These are phyloP conservation scores for Cercophora samala DNA, from an alignment of 495 filamentous ascomycete species.

Conservation along the genomic window DNA sequence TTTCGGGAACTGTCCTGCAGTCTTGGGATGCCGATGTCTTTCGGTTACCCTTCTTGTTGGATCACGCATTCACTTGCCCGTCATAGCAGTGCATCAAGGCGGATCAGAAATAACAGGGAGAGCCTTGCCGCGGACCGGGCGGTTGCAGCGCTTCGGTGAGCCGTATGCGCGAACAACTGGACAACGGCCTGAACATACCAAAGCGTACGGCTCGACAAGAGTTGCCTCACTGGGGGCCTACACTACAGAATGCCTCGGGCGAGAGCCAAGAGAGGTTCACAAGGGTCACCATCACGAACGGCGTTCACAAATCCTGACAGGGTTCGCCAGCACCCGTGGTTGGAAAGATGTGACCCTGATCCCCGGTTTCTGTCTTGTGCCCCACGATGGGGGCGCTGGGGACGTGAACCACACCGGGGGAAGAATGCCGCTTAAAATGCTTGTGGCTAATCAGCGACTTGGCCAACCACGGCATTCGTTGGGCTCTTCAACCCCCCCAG, in stretches of 20 bases:
- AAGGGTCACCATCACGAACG: slow-evolving; percentile 22
- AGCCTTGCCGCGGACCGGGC: slow-evolving; percentile 9
- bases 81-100: not conserved
- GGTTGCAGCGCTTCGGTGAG: slow-evolving; percentile 1
- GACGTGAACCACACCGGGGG: slow-evolving; percentile 6
- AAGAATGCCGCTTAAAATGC: slow-evolving; percentile 27
- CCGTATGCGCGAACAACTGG: not conserved
- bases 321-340: slow-evolving; percentile 34
- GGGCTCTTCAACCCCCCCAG: not conserved
- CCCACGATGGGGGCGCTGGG: slow-evolving; percentile 22
- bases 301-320: slow-evolving; percentile 21
- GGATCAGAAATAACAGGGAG: not conserved
- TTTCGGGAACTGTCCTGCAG: not conserved
- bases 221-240: not conserved
- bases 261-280: not conserved
- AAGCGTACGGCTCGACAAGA: slow-evolving; percentile 4
- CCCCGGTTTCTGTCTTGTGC: slow-evolving; percentile 34
- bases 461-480: not conserved
- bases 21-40: not conserved
- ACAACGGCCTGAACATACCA: not conserved
- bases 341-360: slow-evolving; percentile 37
- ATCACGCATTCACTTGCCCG: not conserved
- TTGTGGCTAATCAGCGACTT: slow-evolving; percentile 24
- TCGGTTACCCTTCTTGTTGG: not conserved
- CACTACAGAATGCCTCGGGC: not conserved